phyloP scores from a whole-genome alignment of 345 rosid genomes.

The Sisymbrium altissimum region DNA sequence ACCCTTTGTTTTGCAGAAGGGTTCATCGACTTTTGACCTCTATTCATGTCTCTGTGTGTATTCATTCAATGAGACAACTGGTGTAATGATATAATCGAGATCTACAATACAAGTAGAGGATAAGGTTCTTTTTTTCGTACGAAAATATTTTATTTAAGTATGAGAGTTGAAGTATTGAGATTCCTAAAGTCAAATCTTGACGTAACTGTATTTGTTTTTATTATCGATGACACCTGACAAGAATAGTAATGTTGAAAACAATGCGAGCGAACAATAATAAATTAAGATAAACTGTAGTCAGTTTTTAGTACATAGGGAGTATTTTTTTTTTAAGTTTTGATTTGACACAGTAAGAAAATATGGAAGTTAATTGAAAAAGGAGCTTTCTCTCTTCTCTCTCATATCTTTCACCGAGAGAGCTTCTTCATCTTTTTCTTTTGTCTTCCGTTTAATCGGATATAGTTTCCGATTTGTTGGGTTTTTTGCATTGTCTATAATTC shows the following conservation, averaged over 20 bases:
- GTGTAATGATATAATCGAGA: slow-evolving; percentile 10
- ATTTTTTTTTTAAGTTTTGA: too few species aligned
- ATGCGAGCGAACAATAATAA: slow-evolving; percentile 6
- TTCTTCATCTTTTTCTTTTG: too few species aligned
- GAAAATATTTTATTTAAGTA: not conserved
- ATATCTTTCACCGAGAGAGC: too few species aligned
- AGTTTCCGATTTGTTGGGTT: too few species aligned
- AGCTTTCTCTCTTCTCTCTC: too few species aligned
- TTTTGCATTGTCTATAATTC: too few species aligned
- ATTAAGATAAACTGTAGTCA: not conserved
- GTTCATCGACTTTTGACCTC: not conserved
- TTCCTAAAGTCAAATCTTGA: slow-evolving; percentile 29
- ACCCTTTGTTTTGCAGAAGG: not conserved
- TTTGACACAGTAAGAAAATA: too few species aligned
- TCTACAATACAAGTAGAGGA: not conserved
- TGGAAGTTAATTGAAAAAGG: too few species aligned
- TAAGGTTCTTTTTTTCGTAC: not conserved
- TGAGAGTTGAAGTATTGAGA: not conserved
- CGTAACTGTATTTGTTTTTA: not conserved
- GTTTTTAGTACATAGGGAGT: not conserved
- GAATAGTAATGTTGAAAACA: slow-evolving; percentile 19
- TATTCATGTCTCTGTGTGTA: not conserved
- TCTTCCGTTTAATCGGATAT: too few species aligned
- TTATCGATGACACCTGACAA: slow-evolving; percentile 8
- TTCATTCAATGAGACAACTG: slow-evolving; percentile 14